A percentile compares a stretch with the other conserved stretches of the same genome.
Evolutionary conservation across 768 basidiomycete genomes (phyloP).

Genomic region (Kwoniella botswanensis): DNA sequence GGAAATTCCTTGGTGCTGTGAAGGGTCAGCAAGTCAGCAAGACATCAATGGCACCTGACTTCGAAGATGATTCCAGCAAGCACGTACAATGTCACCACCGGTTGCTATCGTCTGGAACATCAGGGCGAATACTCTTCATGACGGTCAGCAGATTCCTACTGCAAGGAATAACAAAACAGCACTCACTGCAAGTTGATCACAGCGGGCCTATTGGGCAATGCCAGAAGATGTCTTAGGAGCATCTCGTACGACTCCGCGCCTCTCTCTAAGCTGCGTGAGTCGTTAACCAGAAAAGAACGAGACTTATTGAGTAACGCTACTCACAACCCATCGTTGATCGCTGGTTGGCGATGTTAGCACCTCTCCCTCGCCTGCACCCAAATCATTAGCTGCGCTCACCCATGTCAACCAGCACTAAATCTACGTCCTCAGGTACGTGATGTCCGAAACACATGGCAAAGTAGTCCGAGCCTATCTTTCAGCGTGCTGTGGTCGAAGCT

Average conservation of each 20-base stretch:
- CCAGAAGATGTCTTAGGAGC: conserved; percentile 6
- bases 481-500: no score
- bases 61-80: background rate
- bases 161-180: background rate
- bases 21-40: background rate
- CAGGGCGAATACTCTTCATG: background rate
- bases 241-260: background rate
- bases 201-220: conserved; percentile 8
- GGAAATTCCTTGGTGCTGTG: conserved; percentile 6
- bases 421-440: conserved; percentile 4
- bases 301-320: no score
- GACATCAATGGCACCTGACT: background rate
- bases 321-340: no score
- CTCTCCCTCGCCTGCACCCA: background rate
- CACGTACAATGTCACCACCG: conserved; percentile 11
- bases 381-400: background rate
- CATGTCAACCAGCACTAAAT: conserved; percentile 10
- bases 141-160: background rate
- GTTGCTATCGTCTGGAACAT: conserved; percentile 9
- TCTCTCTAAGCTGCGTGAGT: no score
- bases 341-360: no score
- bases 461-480: conserved; percentile 5
- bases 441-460: conserved; percentile 12
- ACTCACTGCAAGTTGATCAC: conserved; percentile 9
- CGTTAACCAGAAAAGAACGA: no score